Evolutionary conservation across 805 yeast genomes (phyloP).

Genomic region (Candida qinlingensis): DNA sequence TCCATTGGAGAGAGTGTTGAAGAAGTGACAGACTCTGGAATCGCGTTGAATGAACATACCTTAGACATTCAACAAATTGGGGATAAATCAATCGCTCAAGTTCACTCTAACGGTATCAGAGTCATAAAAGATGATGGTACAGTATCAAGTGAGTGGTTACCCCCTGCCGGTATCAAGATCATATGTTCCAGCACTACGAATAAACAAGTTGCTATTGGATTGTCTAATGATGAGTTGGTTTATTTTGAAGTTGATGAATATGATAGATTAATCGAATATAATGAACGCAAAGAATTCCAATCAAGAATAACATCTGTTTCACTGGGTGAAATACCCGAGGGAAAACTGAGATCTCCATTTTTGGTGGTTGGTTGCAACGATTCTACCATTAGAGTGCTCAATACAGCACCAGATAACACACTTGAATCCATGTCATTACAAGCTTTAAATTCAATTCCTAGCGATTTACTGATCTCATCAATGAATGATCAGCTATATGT

Average conservation of each 20-base stretch:
- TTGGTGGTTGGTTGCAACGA: slow-evolving; percentile 73
- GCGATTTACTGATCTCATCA: slow-evolving; percentile 30
- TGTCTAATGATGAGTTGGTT: slow-evolving; percentile 69
- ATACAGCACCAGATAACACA: slow-evolving; percentile 53
- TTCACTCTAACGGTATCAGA: slow-evolving; percentile 64
- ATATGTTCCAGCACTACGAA: slow-evolving; percentile 55
- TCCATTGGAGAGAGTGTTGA: slow-evolving; percentile 78
- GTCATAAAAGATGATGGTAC: slow-evolving; percentile 39
- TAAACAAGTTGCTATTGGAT: slow-evolving; percentile 62
- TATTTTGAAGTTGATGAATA: slow-evolving; percentile 71
- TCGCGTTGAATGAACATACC: slow-evolving; percentile 54
- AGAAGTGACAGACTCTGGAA: slow-evolving; percentile 62
- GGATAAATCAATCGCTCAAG: slow-evolving; percentile 55
- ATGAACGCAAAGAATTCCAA: slow-evolving; percentile 50
- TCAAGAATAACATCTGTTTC: slow-evolving; percentile 43
- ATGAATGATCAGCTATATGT: slow-evolving; percentile 31
- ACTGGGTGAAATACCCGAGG: slow-evolving; percentile 43
- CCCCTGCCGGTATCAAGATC: slow-evolving; percentile 72
- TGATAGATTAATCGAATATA: slow-evolving; percentile 67
- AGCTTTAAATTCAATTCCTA: slow-evolving; percentile 49
- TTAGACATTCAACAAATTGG: slow-evolving; percentile 70
- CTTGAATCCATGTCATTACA: slow-evolving; percentile 61
- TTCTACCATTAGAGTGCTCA: slow-evolving; percentile 60
- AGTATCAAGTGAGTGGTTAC: slow-evolving; percentile 57
- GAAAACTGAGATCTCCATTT: slow-evolving; percentile 44